phyloP scores from a whole-genome alignment of 495 filamentous ascomycete species.

The Penicillium ochrochloron region DNA sequence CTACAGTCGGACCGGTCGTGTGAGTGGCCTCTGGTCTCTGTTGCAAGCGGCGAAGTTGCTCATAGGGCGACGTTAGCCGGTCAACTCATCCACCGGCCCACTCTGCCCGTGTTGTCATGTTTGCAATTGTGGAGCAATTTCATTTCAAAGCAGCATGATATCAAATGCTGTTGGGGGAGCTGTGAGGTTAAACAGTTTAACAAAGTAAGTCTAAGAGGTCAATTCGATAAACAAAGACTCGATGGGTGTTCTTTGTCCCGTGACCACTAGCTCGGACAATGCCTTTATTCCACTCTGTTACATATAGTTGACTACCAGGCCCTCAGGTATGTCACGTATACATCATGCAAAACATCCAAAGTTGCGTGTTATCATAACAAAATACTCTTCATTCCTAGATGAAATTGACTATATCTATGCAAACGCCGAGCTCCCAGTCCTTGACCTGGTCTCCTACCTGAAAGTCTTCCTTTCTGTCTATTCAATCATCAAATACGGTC shows the following conservation, averaged over 20 bases:
- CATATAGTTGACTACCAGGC: background rate
- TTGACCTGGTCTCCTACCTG: too few relatives aligned
- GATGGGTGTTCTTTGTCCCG: background rate
- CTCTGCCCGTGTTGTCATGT: constrained; percentile 19
- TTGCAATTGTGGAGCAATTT: constrained; percentile 17
- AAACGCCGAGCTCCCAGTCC: too few relatives aligned
- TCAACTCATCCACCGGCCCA: constrained; percentile 22
- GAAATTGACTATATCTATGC: too few relatives aligned
- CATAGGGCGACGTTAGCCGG: constrained; percentile 15
- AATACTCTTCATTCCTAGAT: too few relatives aligned
- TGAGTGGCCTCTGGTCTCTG: constrained; percentile 18
- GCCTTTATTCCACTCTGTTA: background rate
- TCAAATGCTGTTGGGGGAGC: background rate
- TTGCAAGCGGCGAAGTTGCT: constrained; percentile 11
- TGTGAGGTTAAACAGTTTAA: too few relatives aligned
- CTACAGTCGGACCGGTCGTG: constrained; percentile 19
- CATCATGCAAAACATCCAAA: too few relatives aligned
- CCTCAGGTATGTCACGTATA: too few relatives aligned
- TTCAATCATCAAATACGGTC: too few relatives aligned
- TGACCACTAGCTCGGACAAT: background rate
- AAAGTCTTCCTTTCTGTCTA: too few relatives aligned
- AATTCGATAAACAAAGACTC: background rate
- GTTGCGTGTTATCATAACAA: too few relatives aligned
- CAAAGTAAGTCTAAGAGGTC: too few relatives aligned
- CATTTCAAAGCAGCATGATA: background rate